phyloP scores from a whole-genome alignment of 176 grass and related monocot species.

The Triticum urartu region DNA sequence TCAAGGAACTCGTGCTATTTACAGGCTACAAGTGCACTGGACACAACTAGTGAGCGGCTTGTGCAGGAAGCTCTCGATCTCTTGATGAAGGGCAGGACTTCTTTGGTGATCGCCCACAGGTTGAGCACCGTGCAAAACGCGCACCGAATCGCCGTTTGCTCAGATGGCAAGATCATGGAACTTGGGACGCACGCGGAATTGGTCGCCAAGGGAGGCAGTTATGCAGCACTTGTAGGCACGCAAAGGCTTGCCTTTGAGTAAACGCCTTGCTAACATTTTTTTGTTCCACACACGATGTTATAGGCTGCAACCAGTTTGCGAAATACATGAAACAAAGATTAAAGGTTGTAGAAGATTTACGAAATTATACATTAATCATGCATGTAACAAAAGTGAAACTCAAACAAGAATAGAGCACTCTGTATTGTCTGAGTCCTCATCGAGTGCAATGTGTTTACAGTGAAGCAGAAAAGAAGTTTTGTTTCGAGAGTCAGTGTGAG shows the following conservation, averaged over 20 bases:
- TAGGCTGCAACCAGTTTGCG: not conserved
- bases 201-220: conserved; percentile 67
- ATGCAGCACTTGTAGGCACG: conserved; percentile 73
- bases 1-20: not conserved
- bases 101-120: conserved; percentile 90
- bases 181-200: conserved; percentile 73
- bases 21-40: conserved; percentile 94
- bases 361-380: not conserved
- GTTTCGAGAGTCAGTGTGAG: not conserved
- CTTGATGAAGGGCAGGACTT: conserved; percentile 89
- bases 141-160: conserved; percentile 72
- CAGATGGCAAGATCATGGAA: conserved; percentile 68
- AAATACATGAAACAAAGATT: not conserved
- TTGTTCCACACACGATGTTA: not conserved
- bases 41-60: conserved; percentile 75
- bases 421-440: not conserved
- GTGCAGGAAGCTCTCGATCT: conserved; percentile 88
- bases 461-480: not conserved
- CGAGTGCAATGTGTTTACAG: not conserved
- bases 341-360: not conserved
- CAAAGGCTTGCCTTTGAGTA: conserved; percentile 89
- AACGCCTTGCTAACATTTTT: not conserved
- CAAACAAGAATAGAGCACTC: not conserved
- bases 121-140: conserved; percentile 94
- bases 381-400: not conserved